Evolutionary conservation across 805 yeast genomes (phyloP), one percentile per base, ranked within the genome.

Genomic region (Wickerhamiella lipophila): DNA sequence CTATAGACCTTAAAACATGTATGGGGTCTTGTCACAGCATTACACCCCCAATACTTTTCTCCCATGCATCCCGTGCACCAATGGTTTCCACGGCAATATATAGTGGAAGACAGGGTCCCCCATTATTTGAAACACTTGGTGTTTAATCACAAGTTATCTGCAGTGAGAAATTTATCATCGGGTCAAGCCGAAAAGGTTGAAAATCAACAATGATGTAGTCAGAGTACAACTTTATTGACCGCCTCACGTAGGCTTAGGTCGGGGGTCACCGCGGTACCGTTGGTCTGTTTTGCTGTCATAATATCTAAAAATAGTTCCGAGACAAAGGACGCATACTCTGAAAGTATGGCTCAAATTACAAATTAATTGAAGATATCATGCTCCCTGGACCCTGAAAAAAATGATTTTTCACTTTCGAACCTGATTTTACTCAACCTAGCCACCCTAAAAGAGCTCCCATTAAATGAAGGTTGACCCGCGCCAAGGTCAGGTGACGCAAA

Each of bases 401-500:
- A n/a, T n/a, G n/a, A 32, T 16, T 32, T 32, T 32, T 32, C 38
- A 32, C 38, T 30, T 15, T 8, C 15, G 35, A 6, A 15, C 35
- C 35, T 12, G 15, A 12, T 30, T 6, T 12, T 30, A 9, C 13
- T 9, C 27, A 6, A 7, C 27, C 6, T 9, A 25, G 9, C 27
- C 35, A 9, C 35, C 35, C 35, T n/a, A n/a, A 30, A 7, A 25
- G 9, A 9, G 27, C 9, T 25, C 9, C 27, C 9, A 6, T 25
- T 25, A 7, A 13, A 29, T 29, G 32, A 29, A 8, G 32, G 4
- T 29, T 29, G 32, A 29, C 11, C 15, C 38, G 38, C 38, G 38
- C 38, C 38, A 32, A 15, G 38, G 38, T 32, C 38, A 32, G 38
- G 38, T 32, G 38, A 32, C 38, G 38, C 38, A 15, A 5, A 32